These are phyloP conservation scores for Kodamaea neixiangensis DNA, from an alignment of 805 yeast species.

Conservation along the genomic window DNA sequence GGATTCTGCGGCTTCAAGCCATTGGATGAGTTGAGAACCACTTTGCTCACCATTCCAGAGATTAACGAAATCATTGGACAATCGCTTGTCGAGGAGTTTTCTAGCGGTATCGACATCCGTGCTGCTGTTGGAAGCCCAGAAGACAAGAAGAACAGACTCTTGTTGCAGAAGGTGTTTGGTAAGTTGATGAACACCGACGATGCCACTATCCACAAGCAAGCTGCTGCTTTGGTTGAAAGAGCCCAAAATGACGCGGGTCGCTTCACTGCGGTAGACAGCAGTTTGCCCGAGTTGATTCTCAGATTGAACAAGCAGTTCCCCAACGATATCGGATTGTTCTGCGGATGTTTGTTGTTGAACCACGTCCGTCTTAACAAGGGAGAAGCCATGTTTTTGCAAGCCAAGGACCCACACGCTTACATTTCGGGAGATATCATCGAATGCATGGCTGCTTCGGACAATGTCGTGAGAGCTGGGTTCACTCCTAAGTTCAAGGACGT, in stretches of 20 bases:
- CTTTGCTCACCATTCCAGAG: constrained; percentile 76
- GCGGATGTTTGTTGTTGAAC: constrained; percentile 91
- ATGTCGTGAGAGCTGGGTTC: constrained; percentile 97
- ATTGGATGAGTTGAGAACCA: constrained; percentile 67
- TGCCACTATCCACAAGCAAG: constrained; percentile 51
- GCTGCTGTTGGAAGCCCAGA: constrained; percentile 51
- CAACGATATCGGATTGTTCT: constrained; percentile 89
- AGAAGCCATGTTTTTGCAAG: constrained; percentile 94
- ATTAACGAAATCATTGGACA: constrained; percentile 69
- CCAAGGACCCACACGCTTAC: constrained; percentile 98
- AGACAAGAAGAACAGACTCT: constrained; percentile 58
- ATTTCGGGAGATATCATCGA: constrained; percentile 96
- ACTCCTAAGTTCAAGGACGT: constrained; percentile 99
- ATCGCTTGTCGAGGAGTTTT: constrained; percentile 56
- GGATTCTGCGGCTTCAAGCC: constrained; percentile 99
- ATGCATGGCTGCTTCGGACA: constrained; percentile 99
- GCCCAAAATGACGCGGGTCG: constrained; percentile 59
- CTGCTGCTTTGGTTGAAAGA: constrained; percentile 65
- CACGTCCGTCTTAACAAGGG: constrained; percentile 83
- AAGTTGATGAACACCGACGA: constrained; percentile 84
- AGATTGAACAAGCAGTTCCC: constrained; percentile 89
- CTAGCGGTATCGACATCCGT: constrained; percentile 45
- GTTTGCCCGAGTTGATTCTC: constrained; percentile 70
- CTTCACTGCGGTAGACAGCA: constrained; percentile 49
- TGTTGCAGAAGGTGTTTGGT: constrained; percentile 75